Percentiles rank a stretch among this genome's conserved stretches.
phyloP scores from a whole-genome alignment of 192 early-diverging fungal species.

The Gamsiella multidivaricata region DNA sequence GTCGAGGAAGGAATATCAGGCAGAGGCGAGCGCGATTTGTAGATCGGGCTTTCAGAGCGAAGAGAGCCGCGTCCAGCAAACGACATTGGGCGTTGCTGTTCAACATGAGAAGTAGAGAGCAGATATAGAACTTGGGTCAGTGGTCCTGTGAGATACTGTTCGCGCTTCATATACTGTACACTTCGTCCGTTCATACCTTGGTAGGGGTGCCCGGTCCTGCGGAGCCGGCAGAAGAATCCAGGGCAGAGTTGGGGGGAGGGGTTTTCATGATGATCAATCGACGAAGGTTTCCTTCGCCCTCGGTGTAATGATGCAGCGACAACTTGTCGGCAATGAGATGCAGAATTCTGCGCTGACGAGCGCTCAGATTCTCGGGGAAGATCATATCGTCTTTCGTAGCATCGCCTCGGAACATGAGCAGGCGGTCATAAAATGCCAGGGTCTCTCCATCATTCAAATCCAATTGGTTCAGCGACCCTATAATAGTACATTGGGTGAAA shows the following conservation, averaged over 20 bases:
- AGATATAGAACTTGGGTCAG: too few species aligned
- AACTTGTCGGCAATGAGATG: slow-evolving; percentile 80
- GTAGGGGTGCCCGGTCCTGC: slow-evolving; percentile 11
- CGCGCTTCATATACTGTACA: too few species aligned
- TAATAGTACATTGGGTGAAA: background rate
- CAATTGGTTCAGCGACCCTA: slow-evolving; percentile 56
- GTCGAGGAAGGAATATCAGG: slow-evolving; percentile 28
- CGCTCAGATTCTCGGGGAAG: slow-evolving; percentile 69
- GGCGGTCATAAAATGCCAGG: slow-evolving; percentile 74
- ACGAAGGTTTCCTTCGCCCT: slow-evolving; percentile 61
- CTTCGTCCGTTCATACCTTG: too few species aligned
- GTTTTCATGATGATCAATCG: slow-evolving; percentile 57
- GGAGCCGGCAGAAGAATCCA: slow-evolving; percentile 1
- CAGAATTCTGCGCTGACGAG: slow-evolving; percentile 69
- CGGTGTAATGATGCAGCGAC: slow-evolving; percentile 62
- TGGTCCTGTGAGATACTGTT: too few species aligned
- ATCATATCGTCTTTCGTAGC: slow-evolving; percentile 71
- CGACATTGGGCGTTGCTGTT: slow-evolving; percentile 50
- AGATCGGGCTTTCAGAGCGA: slow-evolving; percentile 46
- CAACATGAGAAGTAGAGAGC: too few species aligned
- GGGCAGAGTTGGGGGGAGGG: slow-evolving; percentile 15
- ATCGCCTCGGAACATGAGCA: slow-evolving; percentile 79
- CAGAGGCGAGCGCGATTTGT: slow-evolving; percentile 33
- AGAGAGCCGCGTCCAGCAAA: slow-evolving; percentile 48
- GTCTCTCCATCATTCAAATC: slow-evolving; percentile 80